Percentiles rank a stretch among this genome's conserved stretches.
phyloP scores from a whole-genome alignment of 257 asterid genomes.

The Petrea volubilis region DNA sequence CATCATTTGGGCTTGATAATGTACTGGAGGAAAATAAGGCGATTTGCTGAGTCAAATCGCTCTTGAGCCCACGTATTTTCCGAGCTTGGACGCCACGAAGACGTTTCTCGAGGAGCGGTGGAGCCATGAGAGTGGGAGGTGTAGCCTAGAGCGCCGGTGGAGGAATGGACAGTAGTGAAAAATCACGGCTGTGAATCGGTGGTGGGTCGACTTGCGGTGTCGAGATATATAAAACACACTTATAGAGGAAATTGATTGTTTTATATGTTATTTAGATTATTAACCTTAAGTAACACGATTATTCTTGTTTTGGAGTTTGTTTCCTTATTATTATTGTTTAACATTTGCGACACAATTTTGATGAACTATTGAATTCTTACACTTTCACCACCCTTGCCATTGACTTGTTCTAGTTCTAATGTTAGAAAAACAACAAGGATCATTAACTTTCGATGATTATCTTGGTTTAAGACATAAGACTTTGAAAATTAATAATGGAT shows the following conservation, averaged over 20 bases:
- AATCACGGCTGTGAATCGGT: not conserved
- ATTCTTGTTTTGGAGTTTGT: not conserved
- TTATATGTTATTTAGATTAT: not conserved
- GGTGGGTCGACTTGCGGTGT: conserved; percentile 15
- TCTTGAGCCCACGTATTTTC: conserved; percentile 86
- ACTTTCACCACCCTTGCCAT: no score
- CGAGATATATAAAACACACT: not conserved
- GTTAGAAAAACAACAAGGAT: no score
- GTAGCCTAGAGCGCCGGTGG: conserved; percentile 26
- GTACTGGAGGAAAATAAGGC: no score
- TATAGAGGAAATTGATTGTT: no score
- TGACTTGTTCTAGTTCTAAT: no score
- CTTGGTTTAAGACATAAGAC: no score
- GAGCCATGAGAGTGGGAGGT: conserved; percentile 44
- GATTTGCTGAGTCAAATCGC: conserved; percentile 67
- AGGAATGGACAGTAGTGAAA: not conserved
- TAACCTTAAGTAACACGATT: not conserved
- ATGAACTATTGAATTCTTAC: not conserved
- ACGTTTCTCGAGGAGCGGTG: conserved; percentile 77
- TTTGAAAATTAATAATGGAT: no score
- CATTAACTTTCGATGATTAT: no score
- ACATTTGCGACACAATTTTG: conserved; percentile 19
- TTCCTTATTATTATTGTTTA: not conserved
- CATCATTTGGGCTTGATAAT: no score
- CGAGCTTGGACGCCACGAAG: conserved; percentile 92